Base-by-base conservation (phyloP, 306 rosid species). In the Pterocarpus macrocarpus region DNA sequence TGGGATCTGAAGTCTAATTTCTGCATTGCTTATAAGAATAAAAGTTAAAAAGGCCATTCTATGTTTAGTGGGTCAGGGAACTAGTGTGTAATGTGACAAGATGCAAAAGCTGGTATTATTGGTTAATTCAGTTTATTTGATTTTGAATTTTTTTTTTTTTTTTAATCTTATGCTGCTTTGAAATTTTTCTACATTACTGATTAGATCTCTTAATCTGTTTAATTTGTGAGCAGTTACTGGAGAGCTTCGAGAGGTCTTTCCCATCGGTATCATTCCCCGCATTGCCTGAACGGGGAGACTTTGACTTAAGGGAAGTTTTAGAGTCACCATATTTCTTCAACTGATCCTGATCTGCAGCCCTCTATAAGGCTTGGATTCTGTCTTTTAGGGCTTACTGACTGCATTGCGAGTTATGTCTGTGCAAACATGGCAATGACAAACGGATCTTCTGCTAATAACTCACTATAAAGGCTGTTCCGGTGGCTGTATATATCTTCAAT, bases 301-400 rank as follows among this genome's bases (percentile, higher is more conserved):
- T 95, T 35, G 88, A 93, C 63, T 79, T 95, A 5, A 76, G 62
- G 57, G 94, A 93, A 2, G 99, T 95, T 71, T 80, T 93, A 77
- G 88, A 89, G 73, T 93, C 99, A 2, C 89, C 99, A 47, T 95
- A 95, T 87, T 95, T 95, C 89, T 95, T 95, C 84, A 92, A 95
- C 91, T 95, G 86, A 93, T 59, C 69, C 41, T 13, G 43, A 56
- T 76, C 69, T 65, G 28, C 39, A 28, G 39, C 73, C 81, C 82
- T 47, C 14, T 71, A 53, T 73, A 58, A 75, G 56, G 73, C 72
- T 78, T 67, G 47, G 80, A 72, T 45, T 83, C 56, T 34, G 47
- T 71, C 66, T 76, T 64, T 59, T 67, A 1, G 15, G 64, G 63
- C 73, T 80, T 69, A 11, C 72, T 79, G 66, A 59, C 82, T 70